Evolutionary conservation across 345 rosid species (phyloP).

Genomic region (Gossypium arboreum): DNA sequence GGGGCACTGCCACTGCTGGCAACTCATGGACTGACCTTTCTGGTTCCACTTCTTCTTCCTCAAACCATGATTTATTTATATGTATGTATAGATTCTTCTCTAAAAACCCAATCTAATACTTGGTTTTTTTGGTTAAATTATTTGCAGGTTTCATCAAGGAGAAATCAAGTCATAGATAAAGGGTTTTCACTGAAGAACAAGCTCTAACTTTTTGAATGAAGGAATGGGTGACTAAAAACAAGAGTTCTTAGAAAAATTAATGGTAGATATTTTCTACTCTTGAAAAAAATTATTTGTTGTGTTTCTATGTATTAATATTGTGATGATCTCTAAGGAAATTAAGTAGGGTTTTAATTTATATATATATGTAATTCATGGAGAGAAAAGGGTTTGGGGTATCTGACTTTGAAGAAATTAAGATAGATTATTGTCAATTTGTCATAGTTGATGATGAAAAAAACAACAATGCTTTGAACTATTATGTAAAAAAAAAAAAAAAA

Average conservation of each 20-base stretch:
- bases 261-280: too few relatives aligned
- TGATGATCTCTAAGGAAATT: not conserved
- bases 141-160: constrained; percentile 17
- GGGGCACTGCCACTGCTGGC: constrained; percentile 21
- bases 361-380: constrained; percentile 22
- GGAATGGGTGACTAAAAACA: too few relatives aligned
- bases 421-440: not conserved
- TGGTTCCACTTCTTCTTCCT: constrained; percentile 40
- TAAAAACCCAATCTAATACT: not conserved
- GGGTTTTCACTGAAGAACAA: constrained; percentile 1
- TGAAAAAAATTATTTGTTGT: not conserved
- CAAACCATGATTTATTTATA: constrained; percentile 22
- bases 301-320: not conserved
- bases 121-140: not conserved
- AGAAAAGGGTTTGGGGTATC: not conserved
- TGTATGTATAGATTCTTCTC: not conserved
- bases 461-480: constrained; percentile 18
- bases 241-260: too few relatives aligned
- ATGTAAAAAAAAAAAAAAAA: not conserved
- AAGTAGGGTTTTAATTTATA: constrained; percentile 15
- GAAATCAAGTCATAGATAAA: constrained; percentile 15
- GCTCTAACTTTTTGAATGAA: constrained; percentile 15
- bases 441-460: not conserved
- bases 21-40: constrained; percentile 56
- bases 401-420: not conserved